Conservation (phyloP, 148 eudicot genomes). For the Rhododendron molle region DNA sequence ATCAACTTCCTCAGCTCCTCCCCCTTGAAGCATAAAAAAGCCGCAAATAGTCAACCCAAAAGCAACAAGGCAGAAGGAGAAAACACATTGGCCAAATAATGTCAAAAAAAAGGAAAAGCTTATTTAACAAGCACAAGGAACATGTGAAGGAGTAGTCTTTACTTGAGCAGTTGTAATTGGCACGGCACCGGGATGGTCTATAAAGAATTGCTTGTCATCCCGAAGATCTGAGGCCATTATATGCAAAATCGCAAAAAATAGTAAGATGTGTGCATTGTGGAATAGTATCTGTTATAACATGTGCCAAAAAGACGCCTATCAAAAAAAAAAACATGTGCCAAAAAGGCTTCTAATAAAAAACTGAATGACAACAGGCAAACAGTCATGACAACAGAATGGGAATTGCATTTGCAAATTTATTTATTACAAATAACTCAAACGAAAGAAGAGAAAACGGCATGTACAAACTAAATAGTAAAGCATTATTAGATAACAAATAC, state of each 20-base stretch:
- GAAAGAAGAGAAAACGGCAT: not conserved
- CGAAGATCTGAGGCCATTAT: constrained; percentile 62
- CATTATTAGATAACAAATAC: not conserved
- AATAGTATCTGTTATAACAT: not conserved
- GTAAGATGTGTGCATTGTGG: not conserved
- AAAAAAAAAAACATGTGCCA: not conserved
- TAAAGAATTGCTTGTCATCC: constrained; percentile 76
- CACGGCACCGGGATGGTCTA: constrained; percentile 83
- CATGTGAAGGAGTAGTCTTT: not conserved
- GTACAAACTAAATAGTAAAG: not conserved
- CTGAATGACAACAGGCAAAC: not conserved
- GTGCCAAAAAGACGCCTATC: not conserved
- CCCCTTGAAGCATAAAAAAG: constrained; percentile 36
- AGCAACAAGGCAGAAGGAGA: not conserved
- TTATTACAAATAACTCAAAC: not conserved
- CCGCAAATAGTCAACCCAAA: not conserved
- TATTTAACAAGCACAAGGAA: not conserved
- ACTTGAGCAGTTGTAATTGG: constrained; percentile 81
- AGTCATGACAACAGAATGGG: not conserved
- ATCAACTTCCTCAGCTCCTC: constrained; percentile 70
- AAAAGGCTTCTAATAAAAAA: not conserved
- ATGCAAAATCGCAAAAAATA: constrained; percentile 4
- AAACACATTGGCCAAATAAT: not conserved
- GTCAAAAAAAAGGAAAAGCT: not conserved
- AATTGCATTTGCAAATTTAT: not conserved